These are phyloP conservation scores for Blastobotrys peoriensis DNA, from an alignment of 805 yeast genomes.

Conservation along the genomic window DNA sequence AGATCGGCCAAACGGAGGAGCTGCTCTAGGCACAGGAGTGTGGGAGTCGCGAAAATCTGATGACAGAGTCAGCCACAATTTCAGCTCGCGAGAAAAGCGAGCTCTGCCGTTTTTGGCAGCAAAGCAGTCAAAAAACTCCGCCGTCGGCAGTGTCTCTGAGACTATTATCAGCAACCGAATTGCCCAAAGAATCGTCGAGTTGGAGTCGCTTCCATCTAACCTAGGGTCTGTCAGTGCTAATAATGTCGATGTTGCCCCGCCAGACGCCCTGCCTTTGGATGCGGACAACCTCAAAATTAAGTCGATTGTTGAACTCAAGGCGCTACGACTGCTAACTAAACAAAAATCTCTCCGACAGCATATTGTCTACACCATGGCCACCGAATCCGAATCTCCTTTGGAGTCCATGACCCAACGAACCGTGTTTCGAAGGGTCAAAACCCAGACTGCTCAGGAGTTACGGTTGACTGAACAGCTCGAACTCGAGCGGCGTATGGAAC, in stretches of 20 bases:
- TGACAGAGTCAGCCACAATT: conserved; percentile 1
- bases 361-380: conserved; percentile 65
- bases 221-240: conserved; percentile 27
- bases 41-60: neutral
- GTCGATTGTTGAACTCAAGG: conserved; percentile 50
- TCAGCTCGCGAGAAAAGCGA: conserved; percentile 1
- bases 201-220: conserved; percentile 33
- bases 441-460: conserved; percentile 55
- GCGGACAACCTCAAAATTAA: conserved; percentile 35
- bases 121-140: neutral
- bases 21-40: neutral
- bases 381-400: conserved; percentile 46
- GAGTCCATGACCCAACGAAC: conserved; percentile 69
- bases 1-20: neutral
- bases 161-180: conserved; percentile 37
- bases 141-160: conserved; percentile 34
- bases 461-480: conserved; percentile 48
- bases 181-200: conserved; percentile 39
- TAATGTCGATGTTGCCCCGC: conserved; percentile 21
- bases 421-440: conserved; percentile 71
- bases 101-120: neutral
- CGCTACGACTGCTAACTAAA: conserved; percentile 65
- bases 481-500: conserved; percentile 34
- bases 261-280: conserved; percentile 22
- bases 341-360: conserved; percentile 87